A percentile compares a stretch with the other conserved stretches of the same genome.
phyloP scores from a whole-genome alignment of 805 yeast genomes.

The Torulaspora quercuum region DNA sequence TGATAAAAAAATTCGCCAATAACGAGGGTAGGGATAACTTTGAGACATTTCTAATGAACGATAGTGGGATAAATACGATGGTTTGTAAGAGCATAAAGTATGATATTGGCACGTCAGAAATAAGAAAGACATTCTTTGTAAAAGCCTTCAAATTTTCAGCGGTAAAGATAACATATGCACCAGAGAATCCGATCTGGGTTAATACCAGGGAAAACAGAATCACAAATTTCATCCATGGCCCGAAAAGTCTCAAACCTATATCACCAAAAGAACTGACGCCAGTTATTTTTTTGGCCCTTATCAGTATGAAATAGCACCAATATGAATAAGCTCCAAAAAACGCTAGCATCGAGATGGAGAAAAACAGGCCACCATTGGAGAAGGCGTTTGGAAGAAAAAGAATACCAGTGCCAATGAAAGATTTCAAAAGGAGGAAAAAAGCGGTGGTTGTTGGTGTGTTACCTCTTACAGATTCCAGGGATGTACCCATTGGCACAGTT shows the following conservation, averaged over 20 bases:
- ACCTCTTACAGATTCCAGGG: constrained; percentile 43
- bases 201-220: constrained; percentile 62
- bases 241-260: constrained; percentile 62
- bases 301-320: constrained; percentile 72
- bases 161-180: constrained; percentile 77
- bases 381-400: constrained; percentile 67
- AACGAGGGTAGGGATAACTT: constrained; percentile 69
- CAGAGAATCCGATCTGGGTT: constrained; percentile 77
- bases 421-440: constrained; percentile 65
- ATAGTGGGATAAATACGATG: constrained; percentile 59
- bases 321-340: constrained; percentile 68
- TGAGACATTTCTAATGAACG: constrained; percentile 72
- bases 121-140: constrained; percentile 44
- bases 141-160: constrained; percentile 70
- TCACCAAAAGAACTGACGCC: constrained; percentile 77
- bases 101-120: constrained; percentile 37
- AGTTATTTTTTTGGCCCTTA: constrained; percentile 54
- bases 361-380: constrained; percentile 65
- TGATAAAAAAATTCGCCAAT: constrained; percentile 65
- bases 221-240: constrained; percentile 58
- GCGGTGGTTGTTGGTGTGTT: constrained; percentile 73
- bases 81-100: constrained; percentile 54
- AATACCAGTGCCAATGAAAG: constrained; percentile 76
- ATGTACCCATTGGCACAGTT: constrained; percentile 13
- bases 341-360: constrained; percentile 50